Evolutionary conservation across 345 rosid species (phyloP).

Genomic region (Aquilaria malaccensis): DNA sequence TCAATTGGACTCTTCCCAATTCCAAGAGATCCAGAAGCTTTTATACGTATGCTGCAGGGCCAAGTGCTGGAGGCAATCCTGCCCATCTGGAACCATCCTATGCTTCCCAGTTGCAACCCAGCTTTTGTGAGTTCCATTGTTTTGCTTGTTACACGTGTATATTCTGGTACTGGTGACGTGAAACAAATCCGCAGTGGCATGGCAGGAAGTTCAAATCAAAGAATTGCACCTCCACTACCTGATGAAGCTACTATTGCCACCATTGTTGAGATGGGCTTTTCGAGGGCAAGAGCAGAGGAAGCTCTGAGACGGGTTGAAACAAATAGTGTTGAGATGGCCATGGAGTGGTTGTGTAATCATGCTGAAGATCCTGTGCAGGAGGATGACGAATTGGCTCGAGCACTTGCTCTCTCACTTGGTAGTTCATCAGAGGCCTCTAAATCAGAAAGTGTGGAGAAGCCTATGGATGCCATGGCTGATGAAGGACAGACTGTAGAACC

Average conservation of each 20-base stretch:
- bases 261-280: constrained; percentile 96
- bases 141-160: constrained; percentile 69
- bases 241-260: constrained; percentile 83
- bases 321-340: constrained; percentile 96
- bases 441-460: constrained; percentile 61
- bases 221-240: constrained; percentile 74
- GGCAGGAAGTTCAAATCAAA: constrained; percentile 62
- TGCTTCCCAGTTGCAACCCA: constrained; percentile 76
- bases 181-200: constrained; percentile 63
- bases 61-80: constrained; percentile 89
- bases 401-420: constrained; percentile 92
- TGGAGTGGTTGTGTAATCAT: constrained; percentile 90
- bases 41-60: constrained; percentile 79
- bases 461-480: constrained; percentile 42
- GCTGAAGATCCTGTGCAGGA: constrained; percentile 92
- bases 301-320: constrained; percentile 89
- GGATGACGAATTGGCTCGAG: constrained; percentile 95
- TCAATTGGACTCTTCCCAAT: constrained; percentile 86
- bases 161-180: constrained; percentile 85
- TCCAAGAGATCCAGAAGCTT: constrained; percentile 87
- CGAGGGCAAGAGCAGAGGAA: constrained; percentile 95
- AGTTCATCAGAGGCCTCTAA: constrained; percentile 83
- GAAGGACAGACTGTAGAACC: constrained; percentile 55
- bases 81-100: constrained; percentile 78
- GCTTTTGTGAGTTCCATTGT: constrained; percentile 68